phyloP scores from a whole-genome alignment of 1,284 basidiomycete genomes.

The Cutaneotrichosporon arboriforme region DNA sequence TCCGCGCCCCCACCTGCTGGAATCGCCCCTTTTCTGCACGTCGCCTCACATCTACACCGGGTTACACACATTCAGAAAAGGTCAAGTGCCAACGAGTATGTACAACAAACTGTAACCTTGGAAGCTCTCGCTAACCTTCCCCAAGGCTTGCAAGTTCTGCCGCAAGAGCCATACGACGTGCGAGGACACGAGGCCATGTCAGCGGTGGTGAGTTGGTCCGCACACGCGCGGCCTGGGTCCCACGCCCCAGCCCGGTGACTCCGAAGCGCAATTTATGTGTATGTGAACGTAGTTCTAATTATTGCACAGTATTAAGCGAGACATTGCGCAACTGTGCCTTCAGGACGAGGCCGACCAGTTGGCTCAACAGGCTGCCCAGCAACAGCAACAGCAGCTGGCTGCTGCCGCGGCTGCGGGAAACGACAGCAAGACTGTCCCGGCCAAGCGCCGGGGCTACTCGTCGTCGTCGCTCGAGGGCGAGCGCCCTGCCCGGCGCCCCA shows the following conservation, averaged over 20 bases:
- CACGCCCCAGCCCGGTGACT: not conserved
- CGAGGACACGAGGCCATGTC: slow-evolving; percentile 19
- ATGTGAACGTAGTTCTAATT: not conserved
- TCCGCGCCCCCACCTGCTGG: not conserved
- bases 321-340: slow-evolving; percentile 19
- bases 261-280: not conserved
- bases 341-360: slow-evolving; percentile 19
- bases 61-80: slow-evolving; percentile 17
- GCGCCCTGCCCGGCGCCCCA: slow-evolving; percentile 1
- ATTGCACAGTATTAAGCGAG: slow-evolving; percentile 15
- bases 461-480: not conserved
- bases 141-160: slow-evolving; percentile 21
- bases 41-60: not conserved
- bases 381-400: slow-evolving; percentile 13
- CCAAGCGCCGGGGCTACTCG: slow-evolving; percentile 12
- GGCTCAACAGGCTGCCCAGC: slow-evolving; percentile 17
- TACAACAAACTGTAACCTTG: not conserved
- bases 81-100: slow-evolving; percentile 19
- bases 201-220: slow-evolving; percentile 14
- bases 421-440: slow-evolving; percentile 4
- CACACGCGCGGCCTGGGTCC: not conserved
- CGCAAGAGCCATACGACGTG: slow-evolving; percentile 20
- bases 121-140: not conserved
- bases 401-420: slow-evolving; percentile 3
- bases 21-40: too few relatives aligned